Evolutionary conservation across 352 stramenopile species (phyloP).

Genomic region (Lagenidium sp.): DNA sequence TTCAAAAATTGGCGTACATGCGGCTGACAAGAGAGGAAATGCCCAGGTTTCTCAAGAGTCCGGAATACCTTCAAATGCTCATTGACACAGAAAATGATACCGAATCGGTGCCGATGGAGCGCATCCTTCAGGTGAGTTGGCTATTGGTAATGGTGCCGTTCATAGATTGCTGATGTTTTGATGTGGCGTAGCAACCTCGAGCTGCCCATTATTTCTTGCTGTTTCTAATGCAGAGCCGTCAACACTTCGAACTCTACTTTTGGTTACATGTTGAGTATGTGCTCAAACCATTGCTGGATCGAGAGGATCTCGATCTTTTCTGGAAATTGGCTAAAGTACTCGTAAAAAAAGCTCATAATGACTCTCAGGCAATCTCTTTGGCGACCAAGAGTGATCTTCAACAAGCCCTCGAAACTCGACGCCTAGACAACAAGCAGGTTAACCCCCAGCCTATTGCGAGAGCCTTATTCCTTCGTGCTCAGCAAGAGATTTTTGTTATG

Average conservation of each 20-base stretch:
- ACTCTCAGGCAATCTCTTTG: constrained; percentile 71
- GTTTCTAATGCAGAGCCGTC: constrained; percentile 80
- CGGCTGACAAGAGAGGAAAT: constrained; percentile 71
- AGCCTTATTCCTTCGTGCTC: constrained; percentile 47
- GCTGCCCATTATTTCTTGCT: constrained; percentile 82
- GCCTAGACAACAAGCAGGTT: constrained; percentile 32
- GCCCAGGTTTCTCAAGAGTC: constrained; percentile 76
- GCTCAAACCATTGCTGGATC: constrained; percentile 56
- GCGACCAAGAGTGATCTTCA: constrained; percentile 66
- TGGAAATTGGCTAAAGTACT: constrained; percentile 60
- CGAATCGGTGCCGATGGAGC: constrained; percentile 69
- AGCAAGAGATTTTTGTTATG: constrained; percentile 81
- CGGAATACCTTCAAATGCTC: constrained; percentile 80
- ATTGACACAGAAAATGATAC: constrained; percentile 73
- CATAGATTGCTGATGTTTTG: not conserved
- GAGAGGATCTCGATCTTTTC: constrained; percentile 37
- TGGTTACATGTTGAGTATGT: constrained; percentile 86
- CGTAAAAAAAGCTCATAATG: constrained; percentile 61
- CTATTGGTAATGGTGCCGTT: not conserved
- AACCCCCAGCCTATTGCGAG: constrained; percentile 30
- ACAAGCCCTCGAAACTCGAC: constrained; percentile 26
- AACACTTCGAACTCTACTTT: constrained; percentile 86
- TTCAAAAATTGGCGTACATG: constrained; percentile 84
- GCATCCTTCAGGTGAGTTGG: constrained; percentile 41
- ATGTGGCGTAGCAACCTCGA: constrained; percentile 46